phyloP scores from a whole-genome alignment of 169 alveolate genomes.

The Perkinsus olseni region DNA sequence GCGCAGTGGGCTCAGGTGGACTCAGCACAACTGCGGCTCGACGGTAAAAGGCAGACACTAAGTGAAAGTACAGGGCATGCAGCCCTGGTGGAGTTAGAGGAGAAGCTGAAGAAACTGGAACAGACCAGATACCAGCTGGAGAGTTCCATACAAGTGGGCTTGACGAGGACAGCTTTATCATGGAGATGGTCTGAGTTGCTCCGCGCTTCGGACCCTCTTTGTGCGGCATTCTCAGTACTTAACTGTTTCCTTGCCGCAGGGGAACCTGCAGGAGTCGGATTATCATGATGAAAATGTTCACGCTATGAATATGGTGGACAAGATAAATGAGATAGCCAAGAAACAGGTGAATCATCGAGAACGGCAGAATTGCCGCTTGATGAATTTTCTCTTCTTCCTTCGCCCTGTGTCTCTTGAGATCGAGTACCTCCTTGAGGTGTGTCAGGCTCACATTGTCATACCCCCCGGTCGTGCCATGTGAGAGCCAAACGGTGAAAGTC shows the following conservation, averaged over 20 bases:
- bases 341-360: background rate
- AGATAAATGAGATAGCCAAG: background rate
- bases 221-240: too few species aligned
- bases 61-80: background rate
- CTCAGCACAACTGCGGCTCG: background rate
- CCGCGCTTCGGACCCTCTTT: too few species aligned
- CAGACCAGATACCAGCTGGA: background rate
- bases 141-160: background rate
- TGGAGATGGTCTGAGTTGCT: too few species aligned
- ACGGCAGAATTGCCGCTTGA: too few species aligned
- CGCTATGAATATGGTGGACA: background rate
- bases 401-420: too few species aligned
- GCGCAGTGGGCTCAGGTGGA: background rate
- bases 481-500: background rate
- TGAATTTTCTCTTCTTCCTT: too few species aligned
- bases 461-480: background rate
- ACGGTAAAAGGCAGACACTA: background rate
- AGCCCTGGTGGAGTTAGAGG: background rate
- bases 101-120: background rate
- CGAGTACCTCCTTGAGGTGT: too few species aligned
- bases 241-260: background rate
- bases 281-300: background rate
- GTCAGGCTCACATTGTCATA: background rate
- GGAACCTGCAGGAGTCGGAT: background rate
- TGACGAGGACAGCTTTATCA: background rate